Conservation (phyloP, 1,139 yeast species). For the Pichia sp. region DNA sequence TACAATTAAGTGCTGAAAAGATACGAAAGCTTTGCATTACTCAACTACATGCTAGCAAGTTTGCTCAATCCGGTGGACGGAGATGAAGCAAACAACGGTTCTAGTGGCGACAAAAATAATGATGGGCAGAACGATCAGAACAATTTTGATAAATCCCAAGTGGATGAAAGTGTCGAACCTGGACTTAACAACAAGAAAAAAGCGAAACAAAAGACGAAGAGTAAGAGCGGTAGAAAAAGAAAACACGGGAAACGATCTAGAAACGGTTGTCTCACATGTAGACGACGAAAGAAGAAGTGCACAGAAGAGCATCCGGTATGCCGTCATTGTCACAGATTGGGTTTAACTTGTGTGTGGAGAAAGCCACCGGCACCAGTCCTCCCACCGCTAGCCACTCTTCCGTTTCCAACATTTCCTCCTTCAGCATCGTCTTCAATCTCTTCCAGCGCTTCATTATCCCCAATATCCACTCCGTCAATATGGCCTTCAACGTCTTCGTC, state of each 20-base stretch:
- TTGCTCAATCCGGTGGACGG: neutral
- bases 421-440: neutral
- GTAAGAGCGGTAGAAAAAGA: neutral
- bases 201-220: neutral
- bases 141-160: neutral
- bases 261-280: slow-evolving; percentile 1
- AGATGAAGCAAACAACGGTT: neutral
- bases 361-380: neutral
- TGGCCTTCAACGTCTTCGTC: neutral
- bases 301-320: neutral
- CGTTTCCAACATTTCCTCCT: neutral
- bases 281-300: slow-evolving; percentile 1
- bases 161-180: neutral
- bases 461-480: neutral
- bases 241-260: slow-evolving; percentile 1
- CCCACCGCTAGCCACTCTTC: neutral
- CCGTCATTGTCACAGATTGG: neutral
- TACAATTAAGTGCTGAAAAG: neutral
- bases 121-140: neutral
- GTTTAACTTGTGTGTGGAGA: neutral
- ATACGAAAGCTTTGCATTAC: neutral
- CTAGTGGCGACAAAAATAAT: neutral
- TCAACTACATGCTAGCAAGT: neutral
- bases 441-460: neutral
- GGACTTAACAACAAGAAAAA: neutral